Evolutionary conservation across 2,329 filamentous ascomycete genomes (phyloP), one percentile per base, ranked within the genome.

Genomic region (Magnaporthales sp.): DNA sequence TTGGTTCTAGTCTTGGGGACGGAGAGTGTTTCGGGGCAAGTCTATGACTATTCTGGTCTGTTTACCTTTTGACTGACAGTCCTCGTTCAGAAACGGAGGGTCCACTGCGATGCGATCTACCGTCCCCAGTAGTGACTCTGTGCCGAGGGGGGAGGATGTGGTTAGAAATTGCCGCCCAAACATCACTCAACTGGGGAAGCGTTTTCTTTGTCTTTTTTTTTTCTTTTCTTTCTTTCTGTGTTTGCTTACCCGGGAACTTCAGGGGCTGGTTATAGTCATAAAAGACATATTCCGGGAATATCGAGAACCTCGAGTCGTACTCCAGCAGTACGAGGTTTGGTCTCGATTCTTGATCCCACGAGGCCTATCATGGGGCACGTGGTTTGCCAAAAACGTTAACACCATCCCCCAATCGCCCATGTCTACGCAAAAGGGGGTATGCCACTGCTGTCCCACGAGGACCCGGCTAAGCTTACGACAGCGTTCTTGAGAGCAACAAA

Each of bases 31-130:
- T n/a, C n/a, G n/a, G n/a, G n/a, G n/a, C n/a, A n/a, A n/a, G n/a
- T n/a, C n/a, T n/a, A n/a, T n/a, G n/a, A n/a, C n/a, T 62, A 3
- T 62, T 24, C 9, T 13, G 19, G 11, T 31, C 2, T 32, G 13
- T 8, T 70, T 71, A 90, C 89, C 81, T 80, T 92, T 93, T 0
- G 90, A 92, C 75, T 94, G 90, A 74, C 91, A 94, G 73, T 94
- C 90, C 69, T 90, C 85, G 74, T 86, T 92, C 46, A 94, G 80
- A 74, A 94, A 94, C 0, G 91, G 91, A 9, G 91, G 91, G 73
- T 95, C 91, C 71, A 85, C 86, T 66, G 93, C 89, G 68, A 94
- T 83, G 66, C 87, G 83, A 75, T 92, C 89, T 62, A 89, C 85
- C 24, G 77, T 80, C 24, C 84, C 86, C 73, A 89, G 91, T 46